Evolutionary conservation across 2,329 filamentous ascomycete species (phyloP).

Genomic region (Colletotrichum chrysophilum): DNA sequence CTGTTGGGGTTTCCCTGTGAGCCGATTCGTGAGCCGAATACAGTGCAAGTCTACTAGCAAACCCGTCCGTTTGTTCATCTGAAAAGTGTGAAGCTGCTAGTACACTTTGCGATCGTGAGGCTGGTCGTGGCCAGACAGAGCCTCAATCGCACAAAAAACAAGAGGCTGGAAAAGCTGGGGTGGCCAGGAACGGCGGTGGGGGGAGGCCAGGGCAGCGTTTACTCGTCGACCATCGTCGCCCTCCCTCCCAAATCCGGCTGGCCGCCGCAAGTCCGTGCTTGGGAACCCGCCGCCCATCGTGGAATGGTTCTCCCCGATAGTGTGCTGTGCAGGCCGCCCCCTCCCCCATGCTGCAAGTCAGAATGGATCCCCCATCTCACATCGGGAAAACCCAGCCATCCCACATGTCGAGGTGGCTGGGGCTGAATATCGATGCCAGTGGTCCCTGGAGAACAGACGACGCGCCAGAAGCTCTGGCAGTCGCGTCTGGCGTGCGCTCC

Average conservation of each 20-base stretch:
- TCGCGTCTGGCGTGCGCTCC: background rate
- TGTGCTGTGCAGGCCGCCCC: background rate
- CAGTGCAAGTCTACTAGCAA: background rate
- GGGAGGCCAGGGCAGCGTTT: background rate
- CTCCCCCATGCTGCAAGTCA: background rate
- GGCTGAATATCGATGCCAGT: background rate
- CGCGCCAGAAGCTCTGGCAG: background rate
- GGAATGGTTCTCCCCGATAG: background rate
- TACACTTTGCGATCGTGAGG: background rate
- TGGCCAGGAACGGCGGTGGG: background rate
- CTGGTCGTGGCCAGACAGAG: background rate
- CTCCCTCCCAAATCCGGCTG: background rate
- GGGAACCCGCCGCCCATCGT: background rate
- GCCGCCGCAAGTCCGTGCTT: background rate
- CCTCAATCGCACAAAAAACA: background rate
- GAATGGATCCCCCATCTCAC: background rate
- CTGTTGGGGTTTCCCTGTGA: background rate
- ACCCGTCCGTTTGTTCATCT: background rate
- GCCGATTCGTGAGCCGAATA: background rate
- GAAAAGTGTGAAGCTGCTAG: background rate
- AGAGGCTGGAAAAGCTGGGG: background rate
- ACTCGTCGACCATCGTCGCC: background rate
- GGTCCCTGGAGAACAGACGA: background rate
- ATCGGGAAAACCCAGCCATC: background rate
- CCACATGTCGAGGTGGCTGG: background rate